A percentile compares a stretch with the other conserved stretches of the same genome.
These are phyloP conservation scores for Puccinellia tenuiflora DNA, from an alignment of 176 grass and related monocot genomes.

Conservation along the genomic window DNA sequence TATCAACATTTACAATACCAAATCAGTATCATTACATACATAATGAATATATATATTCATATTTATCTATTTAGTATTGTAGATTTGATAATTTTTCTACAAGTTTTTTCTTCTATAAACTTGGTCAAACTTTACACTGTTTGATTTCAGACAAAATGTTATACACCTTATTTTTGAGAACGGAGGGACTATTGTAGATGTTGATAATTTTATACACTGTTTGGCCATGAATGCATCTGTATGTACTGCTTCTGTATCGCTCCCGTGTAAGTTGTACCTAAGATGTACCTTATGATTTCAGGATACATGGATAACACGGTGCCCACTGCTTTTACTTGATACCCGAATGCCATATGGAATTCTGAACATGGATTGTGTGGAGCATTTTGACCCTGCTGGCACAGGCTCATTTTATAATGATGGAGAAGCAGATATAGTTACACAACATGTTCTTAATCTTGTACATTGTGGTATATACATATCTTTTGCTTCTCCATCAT, in stretches of 20 bases:
- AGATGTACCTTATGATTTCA: constrained; percentile 39
- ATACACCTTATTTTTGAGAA: too few species aligned
- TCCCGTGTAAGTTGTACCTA: constrained; percentile 11
- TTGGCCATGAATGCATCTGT: constrained; percentile 9
- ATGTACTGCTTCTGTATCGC: constrained; percentile 6
- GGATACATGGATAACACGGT: constrained; percentile 79
- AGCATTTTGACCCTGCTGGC: constrained; percentile 82
- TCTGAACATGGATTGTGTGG: constrained; percentile 62
- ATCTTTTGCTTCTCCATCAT: not conserved
- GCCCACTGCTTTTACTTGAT: constrained; percentile 84
- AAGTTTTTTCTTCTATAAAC: too few species aligned
- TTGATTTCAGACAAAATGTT: too few species aligned
- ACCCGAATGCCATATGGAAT: constrained; percentile 78
- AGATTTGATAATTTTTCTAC: too few species aligned
- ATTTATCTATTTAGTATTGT: too few species aligned
- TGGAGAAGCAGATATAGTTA: constrained; percentile 85
- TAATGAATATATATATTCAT: too few species aligned
- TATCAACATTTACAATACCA: too few species aligned
- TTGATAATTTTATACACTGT: too few species aligned
- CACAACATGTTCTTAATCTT: constrained; percentile 90
- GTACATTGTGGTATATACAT: constrained; percentile 65
- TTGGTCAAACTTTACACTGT: too few species aligned
- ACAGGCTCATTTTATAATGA: constrained; percentile 96
- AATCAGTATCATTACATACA: too few species aligned
- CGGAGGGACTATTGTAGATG: too few species aligned